phyloP scores from a whole-genome alignment of 2,329 filamentous ascomycete genomes.

The Alternaria viburni region DNA sequence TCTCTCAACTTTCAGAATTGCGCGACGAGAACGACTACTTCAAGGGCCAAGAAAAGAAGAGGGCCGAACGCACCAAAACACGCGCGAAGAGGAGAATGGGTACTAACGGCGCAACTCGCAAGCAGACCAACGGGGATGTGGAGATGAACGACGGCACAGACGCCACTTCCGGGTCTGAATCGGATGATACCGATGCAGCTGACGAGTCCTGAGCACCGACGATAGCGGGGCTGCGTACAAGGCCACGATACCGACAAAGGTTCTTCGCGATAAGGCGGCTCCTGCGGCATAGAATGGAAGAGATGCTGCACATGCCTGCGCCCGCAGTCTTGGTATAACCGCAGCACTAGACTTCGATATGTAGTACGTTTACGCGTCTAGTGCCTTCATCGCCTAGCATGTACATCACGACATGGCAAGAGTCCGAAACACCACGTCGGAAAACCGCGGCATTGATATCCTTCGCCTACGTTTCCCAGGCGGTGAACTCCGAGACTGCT shows the following conservation, averaged over 20 bases:
- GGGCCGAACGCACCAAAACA: constrained; percentile 28
- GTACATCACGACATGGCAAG: constrained; percentile 14
- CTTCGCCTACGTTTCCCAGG: not conserved
- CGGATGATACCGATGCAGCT: constrained; percentile 15
- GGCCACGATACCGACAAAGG: not conserved
- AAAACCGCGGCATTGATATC: not conserved
- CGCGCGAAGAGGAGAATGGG: constrained; percentile 28
- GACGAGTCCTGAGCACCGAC: constrained; percentile 13
- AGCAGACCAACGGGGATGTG: constrained; percentile 29
- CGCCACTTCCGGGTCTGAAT: constrained; percentile 27
- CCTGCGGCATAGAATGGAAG: constrained; percentile 12
- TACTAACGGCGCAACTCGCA: constrained; percentile 23
- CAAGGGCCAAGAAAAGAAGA: constrained; percentile 38
- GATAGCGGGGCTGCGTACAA: not conserved
- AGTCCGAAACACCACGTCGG: constrained; percentile 10
- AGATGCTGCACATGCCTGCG: constrained; percentile 8
- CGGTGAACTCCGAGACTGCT: not conserved
- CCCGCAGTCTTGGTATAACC: not conserved
- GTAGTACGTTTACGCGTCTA: constrained; percentile 14
- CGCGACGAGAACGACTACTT: constrained; percentile 51
- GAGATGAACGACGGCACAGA: constrained; percentile 36
- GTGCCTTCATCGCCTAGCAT: constrained; percentile 17
- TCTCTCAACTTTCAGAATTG: constrained; percentile 53
- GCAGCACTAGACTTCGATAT: constrained; percentile 8
- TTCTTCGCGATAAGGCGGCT: not conserved